Evolutionary conservation across 306 rosid genomes (phyloP).

Genomic region (Pueraria montana): DNA sequence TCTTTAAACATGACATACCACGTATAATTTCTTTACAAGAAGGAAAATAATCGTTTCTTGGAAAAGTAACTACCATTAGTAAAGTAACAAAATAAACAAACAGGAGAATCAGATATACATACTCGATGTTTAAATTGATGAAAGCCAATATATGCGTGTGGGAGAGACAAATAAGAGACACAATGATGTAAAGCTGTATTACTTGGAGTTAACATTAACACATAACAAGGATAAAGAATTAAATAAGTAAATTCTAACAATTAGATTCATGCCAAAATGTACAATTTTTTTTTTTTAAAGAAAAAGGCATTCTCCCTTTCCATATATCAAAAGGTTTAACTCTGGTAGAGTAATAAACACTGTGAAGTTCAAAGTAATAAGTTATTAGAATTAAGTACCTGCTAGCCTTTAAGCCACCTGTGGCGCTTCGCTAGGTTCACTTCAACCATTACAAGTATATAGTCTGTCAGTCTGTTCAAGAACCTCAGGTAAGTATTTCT

Average conservation of each 20-base stretch:
- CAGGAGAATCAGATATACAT: too few relatives aligned
- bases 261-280: too few relatives aligned
- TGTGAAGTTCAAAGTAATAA: too few relatives aligned
- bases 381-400: too few relatives aligned
- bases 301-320: too few relatives aligned
- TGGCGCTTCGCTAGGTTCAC: not conserved
- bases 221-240: not conserved
- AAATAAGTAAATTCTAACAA: not conserved
- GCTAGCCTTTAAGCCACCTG: not conserved
- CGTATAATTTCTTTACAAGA: not conserved
- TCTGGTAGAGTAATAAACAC: too few relatives aligned
- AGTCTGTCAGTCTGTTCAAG: not conserved
- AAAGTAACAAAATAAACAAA: not conserved
- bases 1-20: not conserved
- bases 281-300: too few relatives aligned
- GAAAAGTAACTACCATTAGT: not conserved
- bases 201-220: too few relatives aligned
- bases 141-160: too few relatives aligned
- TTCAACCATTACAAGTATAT: not conserved
- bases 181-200: not conserved
- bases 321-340: too few relatives aligned
- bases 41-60: not conserved
- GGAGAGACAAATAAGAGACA: not conserved
- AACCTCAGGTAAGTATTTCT: not conserved
- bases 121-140: too few relatives aligned